Evolutionary conservation across 257 asterid species (phyloP).

Genomic region (Avicennia marina): DNA sequence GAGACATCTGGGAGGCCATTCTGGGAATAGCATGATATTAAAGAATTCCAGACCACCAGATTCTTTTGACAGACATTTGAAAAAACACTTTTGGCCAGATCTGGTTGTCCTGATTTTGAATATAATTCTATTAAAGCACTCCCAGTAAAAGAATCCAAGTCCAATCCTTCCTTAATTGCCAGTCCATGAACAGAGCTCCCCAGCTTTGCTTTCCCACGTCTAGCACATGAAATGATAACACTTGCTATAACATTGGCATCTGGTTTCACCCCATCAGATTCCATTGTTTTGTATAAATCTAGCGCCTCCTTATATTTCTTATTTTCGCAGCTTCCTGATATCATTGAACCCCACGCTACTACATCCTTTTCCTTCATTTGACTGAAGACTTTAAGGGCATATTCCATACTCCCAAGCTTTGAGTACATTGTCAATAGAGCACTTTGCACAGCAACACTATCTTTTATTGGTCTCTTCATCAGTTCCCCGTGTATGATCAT

Average conservation of each 20-base stretch:
- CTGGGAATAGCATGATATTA: slow-evolving; percentile 60
- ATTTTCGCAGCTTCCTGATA: slow-evolving; percentile 55
- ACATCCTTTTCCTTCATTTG: slow-evolving; percentile 60
- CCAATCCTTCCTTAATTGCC: slow-evolving; percentile 54
- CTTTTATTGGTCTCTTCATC: slow-evolving; percentile 53
- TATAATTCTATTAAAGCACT: slow-evolving; percentile 62
- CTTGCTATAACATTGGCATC: slow-evolving; percentile 54
- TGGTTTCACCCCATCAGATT: slow-evolving; percentile 39
- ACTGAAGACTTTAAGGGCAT: slow-evolving; percentile 42
- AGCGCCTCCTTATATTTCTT: slow-evolving; percentile 44
- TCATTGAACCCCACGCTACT: slow-evolving; percentile 86
- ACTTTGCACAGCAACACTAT: slow-evolving; percentile 51
- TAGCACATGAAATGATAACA: slow-evolving; percentile 42
- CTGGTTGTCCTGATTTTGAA: slow-evolving; percentile 50
- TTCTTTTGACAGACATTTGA: slow-evolving; percentile 42
- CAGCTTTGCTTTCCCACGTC: slow-evolving; percentile 24
- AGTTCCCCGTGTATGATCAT: slow-evolving; percentile 58
- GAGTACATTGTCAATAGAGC: slow-evolving; percentile 80
- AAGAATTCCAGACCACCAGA: slow-evolving; percentile 75
- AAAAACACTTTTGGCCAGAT: slow-evolving; percentile 44
- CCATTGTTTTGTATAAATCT: slow-evolving; percentile 49
- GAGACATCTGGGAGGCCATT: slow-evolving; percentile 54
- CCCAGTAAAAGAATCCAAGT: slow-evolving; percentile 51
- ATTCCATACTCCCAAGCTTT: slow-evolving; percentile 46
- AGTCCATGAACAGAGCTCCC: slow-evolving; percentile 60